These are phyloP conservation scores for Erodium texanum DNA, from an alignment of 441 rosid genomes.

Conservation along the genomic window DNA sequence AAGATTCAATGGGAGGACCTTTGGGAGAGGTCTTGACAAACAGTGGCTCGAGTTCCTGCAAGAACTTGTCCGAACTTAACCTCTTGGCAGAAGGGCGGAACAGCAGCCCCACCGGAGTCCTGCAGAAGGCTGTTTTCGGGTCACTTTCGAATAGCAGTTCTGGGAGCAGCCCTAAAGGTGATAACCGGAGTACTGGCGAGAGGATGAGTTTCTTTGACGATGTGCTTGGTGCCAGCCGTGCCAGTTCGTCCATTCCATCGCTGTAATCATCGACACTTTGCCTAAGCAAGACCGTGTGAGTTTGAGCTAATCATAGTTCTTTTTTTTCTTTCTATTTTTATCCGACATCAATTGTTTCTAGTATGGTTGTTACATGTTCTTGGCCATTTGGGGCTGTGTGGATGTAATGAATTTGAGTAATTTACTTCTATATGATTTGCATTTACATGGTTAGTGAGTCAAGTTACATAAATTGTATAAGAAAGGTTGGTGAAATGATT, in stretches of 20 bases:
- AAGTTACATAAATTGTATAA: no score
- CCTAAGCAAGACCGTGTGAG: neutral
- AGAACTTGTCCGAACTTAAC: conserved; percentile 30
- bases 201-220: conserved; percentile 29
- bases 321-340: neutral
- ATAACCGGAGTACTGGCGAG: conserved; percentile 24
- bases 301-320: neutral
- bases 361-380: neutral
- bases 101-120: conserved; percentile 41
- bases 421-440: neutral
- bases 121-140: conserved; percentile 37
- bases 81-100: conserved; percentile 37
- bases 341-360: no score
- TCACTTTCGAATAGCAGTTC: conserved; percentile 54
- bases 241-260: conserved; percentile 29
- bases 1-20: conserved; percentile 41
- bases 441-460: neutral
- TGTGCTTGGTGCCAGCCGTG: conserved; percentile 9
- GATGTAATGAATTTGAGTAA: neutral
- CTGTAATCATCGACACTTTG: conserved; percentile 7
- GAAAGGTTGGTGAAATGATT: no score
- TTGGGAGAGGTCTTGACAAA: conserved; percentile 45
- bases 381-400: neutral
- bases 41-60: conserved; percentile 24
- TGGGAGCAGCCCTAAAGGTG: conserved; percentile 38